Conservation (phyloP, 345 rosid species). For the Eucalyptus curtisii region DNA sequence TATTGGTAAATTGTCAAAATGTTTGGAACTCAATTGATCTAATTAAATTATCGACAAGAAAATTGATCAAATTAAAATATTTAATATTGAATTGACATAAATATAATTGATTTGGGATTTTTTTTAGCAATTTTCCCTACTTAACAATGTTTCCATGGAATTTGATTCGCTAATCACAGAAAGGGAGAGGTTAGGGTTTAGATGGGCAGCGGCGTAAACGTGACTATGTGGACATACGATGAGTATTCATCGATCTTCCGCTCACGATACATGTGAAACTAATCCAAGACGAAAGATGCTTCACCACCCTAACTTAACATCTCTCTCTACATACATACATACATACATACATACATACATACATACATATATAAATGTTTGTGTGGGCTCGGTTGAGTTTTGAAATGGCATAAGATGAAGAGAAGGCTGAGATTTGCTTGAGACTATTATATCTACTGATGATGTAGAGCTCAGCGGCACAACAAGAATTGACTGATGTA, state of each 20-base stretch:
- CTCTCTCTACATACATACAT: too few relatives aligned
- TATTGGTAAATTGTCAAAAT: too few relatives aligned
- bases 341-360: too few relatives aligned
- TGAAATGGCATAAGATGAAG: background rate
- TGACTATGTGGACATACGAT: background rate
- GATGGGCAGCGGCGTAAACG: rapidly evolving
- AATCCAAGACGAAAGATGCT: background rate
- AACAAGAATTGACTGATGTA: background rate
- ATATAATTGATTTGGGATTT: too few relatives aligned
- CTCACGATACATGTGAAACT: rapidly evolving
- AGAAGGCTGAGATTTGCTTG: background rate
- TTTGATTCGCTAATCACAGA: background rate
- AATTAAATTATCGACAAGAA: too few relatives aligned
- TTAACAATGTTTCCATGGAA: background rate
- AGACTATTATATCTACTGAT: background rate
- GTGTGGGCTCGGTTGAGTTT: too few relatives aligned
- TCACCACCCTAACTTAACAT: background rate
- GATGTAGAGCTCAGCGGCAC: background rate
- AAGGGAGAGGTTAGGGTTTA: background rate
- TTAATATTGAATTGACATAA: too few relatives aligned
- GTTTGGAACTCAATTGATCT: too few relatives aligned
- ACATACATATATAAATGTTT: too few relatives aligned
- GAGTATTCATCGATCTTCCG: background rate
- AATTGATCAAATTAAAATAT: background rate
- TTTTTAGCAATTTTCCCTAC: background rate